Evolutionary conservation across 2,329 filamentous ascomycete genomes (phyloP).

Genomic region (Colletotrichum sp.): DNA sequence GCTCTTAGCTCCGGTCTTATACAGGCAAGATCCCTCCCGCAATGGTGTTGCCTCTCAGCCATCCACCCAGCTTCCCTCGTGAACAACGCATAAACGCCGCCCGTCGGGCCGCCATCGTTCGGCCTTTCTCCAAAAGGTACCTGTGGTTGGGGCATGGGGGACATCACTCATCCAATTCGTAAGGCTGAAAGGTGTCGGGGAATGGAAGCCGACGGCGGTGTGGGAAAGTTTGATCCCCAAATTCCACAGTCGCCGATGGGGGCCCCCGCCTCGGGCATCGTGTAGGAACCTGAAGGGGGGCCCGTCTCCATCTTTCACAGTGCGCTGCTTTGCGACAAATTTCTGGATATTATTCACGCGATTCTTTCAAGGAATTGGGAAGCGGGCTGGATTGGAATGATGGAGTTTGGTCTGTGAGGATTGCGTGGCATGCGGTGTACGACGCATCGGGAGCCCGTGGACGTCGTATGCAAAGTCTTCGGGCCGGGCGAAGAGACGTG

Average conservation of each 20-base stretch:
- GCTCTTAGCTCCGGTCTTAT: background rate
- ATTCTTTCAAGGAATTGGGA: background rate
- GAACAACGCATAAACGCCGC: background rate
- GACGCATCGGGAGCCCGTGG: background rate
- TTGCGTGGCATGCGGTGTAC: background rate
- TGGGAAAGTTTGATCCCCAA: background rate
- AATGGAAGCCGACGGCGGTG: background rate
- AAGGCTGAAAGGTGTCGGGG: background rate
- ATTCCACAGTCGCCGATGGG: background rate
- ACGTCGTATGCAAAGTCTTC: background rate
- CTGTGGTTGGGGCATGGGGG: background rate
- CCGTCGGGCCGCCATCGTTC: background rate
- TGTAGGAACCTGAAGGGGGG: background rate
- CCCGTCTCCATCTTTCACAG: background rate
- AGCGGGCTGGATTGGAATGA: background rate
- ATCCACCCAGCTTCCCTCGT: background rate
- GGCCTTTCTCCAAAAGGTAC: background rate
- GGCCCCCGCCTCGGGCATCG: background rate
- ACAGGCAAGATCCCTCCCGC: background rate
- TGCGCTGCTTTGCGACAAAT: background rate
- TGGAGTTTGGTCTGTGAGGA: background rate
- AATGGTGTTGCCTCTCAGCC: background rate
- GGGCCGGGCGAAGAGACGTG: background rate
- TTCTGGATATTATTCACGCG: background rate
- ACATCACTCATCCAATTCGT: background rate